Evolutionary conservation across 108 stramenopile genomes (phyloP), one percentile per base, ranked within the genome.

Genomic region (Cylindrotheca fusiformis): DNA sequence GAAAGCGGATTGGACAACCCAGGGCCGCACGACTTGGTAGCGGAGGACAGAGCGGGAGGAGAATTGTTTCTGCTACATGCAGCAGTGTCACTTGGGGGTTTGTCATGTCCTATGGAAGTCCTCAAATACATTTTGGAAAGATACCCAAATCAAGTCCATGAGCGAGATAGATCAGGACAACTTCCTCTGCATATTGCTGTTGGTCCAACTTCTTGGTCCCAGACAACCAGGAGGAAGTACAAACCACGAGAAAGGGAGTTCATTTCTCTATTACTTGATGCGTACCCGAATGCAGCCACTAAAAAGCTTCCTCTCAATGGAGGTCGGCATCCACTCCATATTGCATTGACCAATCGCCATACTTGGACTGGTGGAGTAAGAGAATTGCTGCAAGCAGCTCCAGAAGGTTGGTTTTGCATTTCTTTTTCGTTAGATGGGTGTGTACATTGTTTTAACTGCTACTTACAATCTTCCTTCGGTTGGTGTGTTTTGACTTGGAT

Each of bases 241-340:
- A 52, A 52, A 20, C 66, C 76, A 27, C 32, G 63, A 3, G 64
- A 72, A 53, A 20, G 53, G 29, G 46, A 58, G 19, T 45, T 77
- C 27, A 69, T 70, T 26, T 33, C 33, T 3, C 8, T 27, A 17
- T 31, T 80, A 17, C 44, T 80, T 5, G 30, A 55, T 14, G 49
- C 48, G 0, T 59, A 50, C 27, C 68, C 72, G 3, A 28, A 19
- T 20, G 58, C 47, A 4, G 64, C 68, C 0, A 3, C 22, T 4
- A 50, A 58, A 46, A 12, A 12, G 6, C 49, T 56, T 18, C 31
- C 46, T 14, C 6, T 59, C 4, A 58, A 63, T 45, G 18, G 66
- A 4, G 47, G 45, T 12, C 68, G 79, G 30, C 67, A 62, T 44
- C 74, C 79, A 5, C 65, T 80, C 28, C 74, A 76, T 41, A 32